phyloP scores from a whole-genome alignment of 2,329 filamentous ascomycete genomes.

The Aureobasidium sp. region DNA sequence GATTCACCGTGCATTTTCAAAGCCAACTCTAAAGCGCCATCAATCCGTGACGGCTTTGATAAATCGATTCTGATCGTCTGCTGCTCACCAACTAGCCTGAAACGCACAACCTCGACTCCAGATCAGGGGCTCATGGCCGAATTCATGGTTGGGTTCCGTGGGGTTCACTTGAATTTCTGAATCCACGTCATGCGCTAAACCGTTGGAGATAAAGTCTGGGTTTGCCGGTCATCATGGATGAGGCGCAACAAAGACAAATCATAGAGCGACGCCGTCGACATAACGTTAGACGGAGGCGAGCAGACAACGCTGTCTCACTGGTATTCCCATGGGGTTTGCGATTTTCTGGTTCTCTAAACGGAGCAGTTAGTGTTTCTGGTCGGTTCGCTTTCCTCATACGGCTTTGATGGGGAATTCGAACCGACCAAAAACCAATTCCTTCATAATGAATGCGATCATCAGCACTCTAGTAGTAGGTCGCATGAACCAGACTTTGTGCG shows the following conservation, averaged over 20 bases:
- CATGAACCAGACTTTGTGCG: too few relatives aligned
- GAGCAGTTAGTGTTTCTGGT: too few relatives aligned
- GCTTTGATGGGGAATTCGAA: too few relatives aligned
- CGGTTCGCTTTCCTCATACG: too few relatives aligned
- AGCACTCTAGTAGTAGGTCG: too few relatives aligned
- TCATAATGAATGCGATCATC: too few relatives aligned
- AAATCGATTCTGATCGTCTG: neutral
- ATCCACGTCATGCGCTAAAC: constrained; percentile 8
- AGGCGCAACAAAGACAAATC: neutral
- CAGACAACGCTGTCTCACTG: neutral
- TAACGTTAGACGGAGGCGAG: neutral
- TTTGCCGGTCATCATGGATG: neutral
- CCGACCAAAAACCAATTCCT: too few relatives aligned
- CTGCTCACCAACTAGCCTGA: neutral
- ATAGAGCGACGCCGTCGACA: neutral
- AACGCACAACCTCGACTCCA: neutral
- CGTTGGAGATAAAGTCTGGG: neutral
- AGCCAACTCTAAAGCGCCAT: constrained; percentile 7
- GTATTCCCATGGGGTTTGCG: neutral
- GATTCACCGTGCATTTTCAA: constrained; percentile 3
- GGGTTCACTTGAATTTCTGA: neutral
- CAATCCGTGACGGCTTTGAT: neutral
- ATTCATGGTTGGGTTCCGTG: neutral
- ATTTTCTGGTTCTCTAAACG: neutral
- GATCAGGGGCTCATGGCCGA: neutral